Evolutionary conservation across 768 basidiomycete species (phyloP).

Genomic region (Boletales sp.): DNA sequence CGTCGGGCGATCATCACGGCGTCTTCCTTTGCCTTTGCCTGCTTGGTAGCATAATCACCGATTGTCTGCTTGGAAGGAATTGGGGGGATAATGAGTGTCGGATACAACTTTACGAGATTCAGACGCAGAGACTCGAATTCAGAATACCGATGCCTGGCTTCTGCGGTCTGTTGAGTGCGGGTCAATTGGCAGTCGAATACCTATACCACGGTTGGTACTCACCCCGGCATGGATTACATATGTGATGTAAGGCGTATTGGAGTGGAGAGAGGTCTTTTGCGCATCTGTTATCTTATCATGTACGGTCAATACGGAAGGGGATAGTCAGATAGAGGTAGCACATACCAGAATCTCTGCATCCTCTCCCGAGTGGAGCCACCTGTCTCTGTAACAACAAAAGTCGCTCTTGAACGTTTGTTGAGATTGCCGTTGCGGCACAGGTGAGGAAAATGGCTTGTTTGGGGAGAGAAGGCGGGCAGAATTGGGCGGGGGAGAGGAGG

Average conservation of each 20-base stretch:
- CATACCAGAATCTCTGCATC: conserved; percentile 77
- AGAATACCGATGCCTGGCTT: conserved; percentile 89
- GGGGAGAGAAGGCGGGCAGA: conserved; percentile 47
- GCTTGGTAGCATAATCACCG: conserved; percentile 96
- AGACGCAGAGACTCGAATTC: conserved; percentile 93
- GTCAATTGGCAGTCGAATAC: conserved; percentile 4
- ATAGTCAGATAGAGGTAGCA: conserved; percentile 5
- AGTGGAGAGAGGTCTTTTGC: conserved; percentile 87
- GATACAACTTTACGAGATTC: conserved; percentile 83
- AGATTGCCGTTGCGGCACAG: conserved; percentile 51
- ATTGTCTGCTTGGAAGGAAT: conserved; percentile 96
- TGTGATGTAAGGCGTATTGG: conserved; percentile 88
- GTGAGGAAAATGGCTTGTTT: conserved; percentile 49
- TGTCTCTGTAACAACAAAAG: conserved; percentile 74
- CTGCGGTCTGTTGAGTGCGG: conserved; percentile 54
- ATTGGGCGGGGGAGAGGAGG: conserved; percentile 52
- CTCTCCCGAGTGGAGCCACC: conserved; percentile 76
- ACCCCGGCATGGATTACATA: conserved; percentile 93
- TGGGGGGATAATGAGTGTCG: conserved; percentile 94
- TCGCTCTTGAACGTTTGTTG: conserved; percentile 63
- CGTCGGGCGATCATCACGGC: conserved; percentile 85
- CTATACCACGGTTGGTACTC: conserved; percentile 20
- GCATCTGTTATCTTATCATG: conserved; percentile 83
- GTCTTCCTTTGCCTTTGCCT: conserved; percentile 95
- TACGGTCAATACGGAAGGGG: conserved; percentile 6